Evolutionary conservation across 2,329 filamentous ascomycete genomes (phyloP).

Genomic region (Dendrostoma leiphaemia): DNA sequence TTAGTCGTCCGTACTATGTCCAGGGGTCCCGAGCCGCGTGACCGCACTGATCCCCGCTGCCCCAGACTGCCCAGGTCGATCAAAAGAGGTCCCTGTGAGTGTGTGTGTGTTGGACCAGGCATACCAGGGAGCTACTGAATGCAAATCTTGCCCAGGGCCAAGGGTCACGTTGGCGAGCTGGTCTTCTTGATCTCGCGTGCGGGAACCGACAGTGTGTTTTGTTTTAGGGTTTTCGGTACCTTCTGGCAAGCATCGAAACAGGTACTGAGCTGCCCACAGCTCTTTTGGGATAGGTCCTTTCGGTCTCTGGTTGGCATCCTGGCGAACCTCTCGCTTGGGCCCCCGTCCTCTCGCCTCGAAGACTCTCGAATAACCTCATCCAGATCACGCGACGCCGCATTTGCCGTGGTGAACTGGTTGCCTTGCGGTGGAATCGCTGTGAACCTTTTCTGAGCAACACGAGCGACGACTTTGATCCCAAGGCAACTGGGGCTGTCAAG

Average conservation of each 20-base stretch:
- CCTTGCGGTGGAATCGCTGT: neutral
- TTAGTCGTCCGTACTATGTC: neutral
- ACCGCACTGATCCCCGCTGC: neutral
- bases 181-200: neutral
- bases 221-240: neutral
- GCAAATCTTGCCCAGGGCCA: neutral
- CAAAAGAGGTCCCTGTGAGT: neutral
- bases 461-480: neutral
- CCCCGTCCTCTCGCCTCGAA: neutral
- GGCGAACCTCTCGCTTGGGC: neutral
- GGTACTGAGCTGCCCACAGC: no score
- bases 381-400: neutral
- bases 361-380: neutral
- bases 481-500: neutral
- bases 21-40: neutral
- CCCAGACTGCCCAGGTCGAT: neutral
- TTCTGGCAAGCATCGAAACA: no score
- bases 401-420: neutral
- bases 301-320: no score
- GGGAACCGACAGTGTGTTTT: neutral
- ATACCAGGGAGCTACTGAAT: no score
- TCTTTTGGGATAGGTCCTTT: no score
- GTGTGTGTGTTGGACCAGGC: neutral
- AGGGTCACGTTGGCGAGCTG: neutral
- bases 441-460: no score